Evolutionary conservation across 495 filamentous ascomycete species (phyloP).

Genomic region (Aspergillus mulundensis): DNA sequence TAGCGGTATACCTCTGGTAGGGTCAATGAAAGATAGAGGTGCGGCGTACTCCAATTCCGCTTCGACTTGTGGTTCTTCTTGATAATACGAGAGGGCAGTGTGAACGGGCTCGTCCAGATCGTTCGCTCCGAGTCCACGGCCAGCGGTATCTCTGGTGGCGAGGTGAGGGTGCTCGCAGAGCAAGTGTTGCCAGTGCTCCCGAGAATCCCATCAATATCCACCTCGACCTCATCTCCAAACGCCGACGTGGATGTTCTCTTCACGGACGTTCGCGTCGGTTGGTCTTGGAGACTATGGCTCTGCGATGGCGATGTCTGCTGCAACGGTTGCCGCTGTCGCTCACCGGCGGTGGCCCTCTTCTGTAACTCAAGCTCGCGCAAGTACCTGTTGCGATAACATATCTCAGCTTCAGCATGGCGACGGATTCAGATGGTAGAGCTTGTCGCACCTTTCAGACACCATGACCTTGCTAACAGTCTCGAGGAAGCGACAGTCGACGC

Average conservation of each 20-base stretch:
- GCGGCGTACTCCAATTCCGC: slow-evolving; percentile 25
- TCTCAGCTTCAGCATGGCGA: neutral
- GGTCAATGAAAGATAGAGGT: neutral
- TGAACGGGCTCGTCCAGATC: slow-evolving; percentile 8
- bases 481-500: slow-evolving; percentile 22
- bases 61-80: slow-evolving; percentile 15
- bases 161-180: neutral
- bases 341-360: neutral
- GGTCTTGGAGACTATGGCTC: too few relatives aligned
- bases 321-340: neutral
- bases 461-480: slow-evolving; percentile 18
- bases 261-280: neutral
- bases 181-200: too few relatives aligned
- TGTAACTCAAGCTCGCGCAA: neutral
- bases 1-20: too few relatives aligned
- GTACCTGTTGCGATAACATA: neutral
- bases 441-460: slow-evolving; percentile 24
- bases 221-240: neutral
- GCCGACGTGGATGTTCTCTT: neutral
- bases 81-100: neutral
- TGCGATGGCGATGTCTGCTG: neutral
- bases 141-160: neutral
- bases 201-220: neutral
- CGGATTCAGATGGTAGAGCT: neutral
- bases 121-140: neutral